Base-by-base conservation (phyloP, 352 stramenopile genomes). In the Aphanomyces invadans region DNA sequence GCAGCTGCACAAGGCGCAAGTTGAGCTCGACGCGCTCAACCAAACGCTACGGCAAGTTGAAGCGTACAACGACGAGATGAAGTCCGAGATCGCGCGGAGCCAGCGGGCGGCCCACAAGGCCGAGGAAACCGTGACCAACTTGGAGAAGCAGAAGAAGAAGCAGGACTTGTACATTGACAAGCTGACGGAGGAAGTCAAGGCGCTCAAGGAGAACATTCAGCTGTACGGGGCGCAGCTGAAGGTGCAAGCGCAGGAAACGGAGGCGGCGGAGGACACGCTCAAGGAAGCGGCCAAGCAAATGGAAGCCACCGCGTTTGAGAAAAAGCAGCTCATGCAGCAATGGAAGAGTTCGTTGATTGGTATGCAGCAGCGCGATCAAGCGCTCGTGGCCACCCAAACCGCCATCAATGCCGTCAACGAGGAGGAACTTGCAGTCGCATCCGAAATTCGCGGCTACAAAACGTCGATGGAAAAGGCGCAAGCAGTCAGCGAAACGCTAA, bases 141-240 rank as follows among this genome's bases (percentile, higher is more conserved):
- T 93, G 55, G 94, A 98, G 73, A 98, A 97, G 69, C 81, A 86
- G 44, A 98, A 98, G 71, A 75, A 90, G 23, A 83, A 91, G 49
- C 95, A 98, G 66, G 95, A 98, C 69, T 70, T 97, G 38, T 98
- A 97, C 73, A 97, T 98, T 67, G 91, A 98, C 73, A 76, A 72
- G 5, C 70, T 98, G 3, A 96, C 90, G 46, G 86, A 97, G 52
- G 83, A 97, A 71, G 75, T 97, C 44, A 95, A 95, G 72, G 42
- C 71, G 39, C 74, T 97, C 25, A 79, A 96, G 33, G 95, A 97
- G 26, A 79, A 97, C 55, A 85, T 97, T 33, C 74, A 74, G 10
- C 71, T 96, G 2, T 74, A 87, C 23, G 72, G 81, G 4, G 75
- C 85, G 32, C 90, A 98, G 63, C 73, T 97, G 25, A 83, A 83